Evolutionary conservation across 2,329 filamentous ascomycete genomes (phyloP).

Genomic region (Cadophora gregata): DNA sequence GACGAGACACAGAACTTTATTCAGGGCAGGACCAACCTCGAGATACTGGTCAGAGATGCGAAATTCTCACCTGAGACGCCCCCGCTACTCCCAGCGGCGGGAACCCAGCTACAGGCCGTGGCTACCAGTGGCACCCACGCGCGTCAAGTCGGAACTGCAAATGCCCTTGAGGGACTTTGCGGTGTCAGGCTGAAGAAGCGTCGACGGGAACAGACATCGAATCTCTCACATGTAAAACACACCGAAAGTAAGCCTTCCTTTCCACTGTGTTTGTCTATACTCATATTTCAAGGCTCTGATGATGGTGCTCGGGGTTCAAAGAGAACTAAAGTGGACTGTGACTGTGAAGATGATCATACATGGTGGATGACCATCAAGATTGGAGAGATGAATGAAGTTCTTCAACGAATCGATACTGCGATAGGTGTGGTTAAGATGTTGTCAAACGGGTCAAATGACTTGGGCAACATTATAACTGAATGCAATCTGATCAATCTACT

Average conservation of each 20-base stretch:
- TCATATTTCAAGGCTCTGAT: slow-evolving; percentile 12
- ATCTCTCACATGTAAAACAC: not conserved
- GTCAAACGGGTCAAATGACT: slow-evolving; percentile 7
- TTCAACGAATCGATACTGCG: slow-evolving; percentile 9
- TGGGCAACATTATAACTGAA: slow-evolving; percentile 6
- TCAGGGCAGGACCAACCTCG: not conserved
- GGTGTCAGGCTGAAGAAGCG: not conserved
- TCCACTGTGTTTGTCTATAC: slow-evolving; percentile 1
- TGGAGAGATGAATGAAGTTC: slow-evolving; percentile 13
- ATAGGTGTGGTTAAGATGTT: slow-evolving; percentile 9
- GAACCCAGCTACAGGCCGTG: not conserved
- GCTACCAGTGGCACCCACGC: not conserved
- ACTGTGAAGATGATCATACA: slow-evolving; percentile 11
- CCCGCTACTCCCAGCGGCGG: not conserved
- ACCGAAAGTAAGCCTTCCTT: slow-evolving; percentile 5
- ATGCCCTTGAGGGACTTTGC: not conserved
- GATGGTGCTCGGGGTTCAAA: slow-evolving; percentile 5
- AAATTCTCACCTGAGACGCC: not conserved
- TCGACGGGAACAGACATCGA: slow-evolving; percentile 6
- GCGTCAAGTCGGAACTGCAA: not conserved
- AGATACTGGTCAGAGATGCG: slow-evolving; percentile 2
- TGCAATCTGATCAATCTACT: not conserved
- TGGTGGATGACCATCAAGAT: slow-evolving; percentile 13
- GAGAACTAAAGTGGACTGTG: slow-evolving; percentile 16
- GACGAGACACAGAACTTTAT: not conserved